Evolutionary conservation across 2,329 filamentous ascomycete species (phyloP).

Genomic region (Colletotrichum sp.): DNA sequence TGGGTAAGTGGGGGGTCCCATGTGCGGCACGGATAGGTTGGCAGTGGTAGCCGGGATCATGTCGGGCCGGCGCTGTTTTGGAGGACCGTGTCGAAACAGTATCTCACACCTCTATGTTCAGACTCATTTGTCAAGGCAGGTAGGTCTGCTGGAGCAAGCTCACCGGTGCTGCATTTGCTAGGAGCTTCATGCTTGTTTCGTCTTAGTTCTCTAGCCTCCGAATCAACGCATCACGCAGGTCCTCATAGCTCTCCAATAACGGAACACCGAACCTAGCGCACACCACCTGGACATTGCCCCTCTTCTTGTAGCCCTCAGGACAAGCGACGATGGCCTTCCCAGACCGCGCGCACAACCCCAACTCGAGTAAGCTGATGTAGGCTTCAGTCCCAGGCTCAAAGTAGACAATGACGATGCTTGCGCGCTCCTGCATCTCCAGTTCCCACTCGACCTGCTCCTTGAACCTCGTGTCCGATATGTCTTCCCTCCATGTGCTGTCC

Average conservation of each 20-base stretch:
- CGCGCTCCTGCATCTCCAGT: slow-evolving; percentile 57
- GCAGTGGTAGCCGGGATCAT: not conserved
- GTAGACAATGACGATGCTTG: slow-evolving; percentile 61
- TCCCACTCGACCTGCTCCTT: slow-evolving; percentile 66
- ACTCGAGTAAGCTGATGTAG: slow-evolving; percentile 64
- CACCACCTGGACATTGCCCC: slow-evolving; percentile 65
- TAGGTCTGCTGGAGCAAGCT: not conserved
- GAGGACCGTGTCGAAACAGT: not conserved
- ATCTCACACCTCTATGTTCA: not conserved
- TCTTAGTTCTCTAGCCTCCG: slow-evolving; percentile 28
- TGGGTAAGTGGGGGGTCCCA: slow-evolving; percentile 6
- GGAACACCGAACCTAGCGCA: slow-evolving; percentile 53
- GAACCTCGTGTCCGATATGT: slow-evolving; percentile 51
- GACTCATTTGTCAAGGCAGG: not conserved
- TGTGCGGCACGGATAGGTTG: not conserved
- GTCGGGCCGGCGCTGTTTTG: not conserved
- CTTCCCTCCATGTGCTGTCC: slow-evolving; percentile 58
- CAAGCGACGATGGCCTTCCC: slow-evolving; percentile 59
- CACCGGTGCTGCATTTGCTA: not conserved
- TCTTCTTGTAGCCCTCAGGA: slow-evolving; percentile 56
- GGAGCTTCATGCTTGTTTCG: too few relatives aligned
- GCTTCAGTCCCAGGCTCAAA: slow-evolving; percentile 58
- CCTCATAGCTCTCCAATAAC: slow-evolving; percentile 45
- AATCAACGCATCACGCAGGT: slow-evolving; percentile 41
- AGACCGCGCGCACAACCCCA: slow-evolving; percentile 55